These are phyloP conservation scores for Syzygium syzygioides DNA, from an alignment of 441 rosid genomes.

Conservation along the genomic window DNA sequence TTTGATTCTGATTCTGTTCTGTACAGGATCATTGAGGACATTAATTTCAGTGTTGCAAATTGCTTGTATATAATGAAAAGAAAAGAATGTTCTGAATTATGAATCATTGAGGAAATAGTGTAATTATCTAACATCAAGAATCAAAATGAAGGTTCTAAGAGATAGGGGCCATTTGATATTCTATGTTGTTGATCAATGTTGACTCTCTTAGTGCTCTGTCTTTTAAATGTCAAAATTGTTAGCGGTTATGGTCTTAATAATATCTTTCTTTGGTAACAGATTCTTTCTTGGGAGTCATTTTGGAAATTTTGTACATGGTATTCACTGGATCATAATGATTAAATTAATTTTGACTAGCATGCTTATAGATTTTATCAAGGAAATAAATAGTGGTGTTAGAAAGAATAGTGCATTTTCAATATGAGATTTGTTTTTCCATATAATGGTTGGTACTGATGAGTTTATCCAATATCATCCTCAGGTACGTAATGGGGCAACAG, in stretches of 20 bases:
- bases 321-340: background rate
- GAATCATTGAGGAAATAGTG: background rate
- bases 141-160: background rate
- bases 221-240: background rate
- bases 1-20: background rate
- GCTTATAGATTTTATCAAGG: background rate
- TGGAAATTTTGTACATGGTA: background rate
- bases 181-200: background rate
- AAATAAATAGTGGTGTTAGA: background rate
- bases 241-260: background rate
- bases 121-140: background rate
- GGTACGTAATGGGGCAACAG: constrained; percentile 84
- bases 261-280: background rate
- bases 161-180: background rate
- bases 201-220: background rate
- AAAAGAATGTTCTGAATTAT: background rate
- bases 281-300: background rate
- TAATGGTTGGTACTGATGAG: background rate
- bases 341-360: background rate
- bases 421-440: background rate
- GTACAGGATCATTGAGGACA: background rate
- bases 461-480: constrained; percentile 16
- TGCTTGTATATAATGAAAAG: background rate
- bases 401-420: background rate
- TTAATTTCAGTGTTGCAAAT: background rate